Evolutionary conservation across 192 early-diverging fungal genomes (phyloP).

Genomic region (Backusella westeae): DNA sequence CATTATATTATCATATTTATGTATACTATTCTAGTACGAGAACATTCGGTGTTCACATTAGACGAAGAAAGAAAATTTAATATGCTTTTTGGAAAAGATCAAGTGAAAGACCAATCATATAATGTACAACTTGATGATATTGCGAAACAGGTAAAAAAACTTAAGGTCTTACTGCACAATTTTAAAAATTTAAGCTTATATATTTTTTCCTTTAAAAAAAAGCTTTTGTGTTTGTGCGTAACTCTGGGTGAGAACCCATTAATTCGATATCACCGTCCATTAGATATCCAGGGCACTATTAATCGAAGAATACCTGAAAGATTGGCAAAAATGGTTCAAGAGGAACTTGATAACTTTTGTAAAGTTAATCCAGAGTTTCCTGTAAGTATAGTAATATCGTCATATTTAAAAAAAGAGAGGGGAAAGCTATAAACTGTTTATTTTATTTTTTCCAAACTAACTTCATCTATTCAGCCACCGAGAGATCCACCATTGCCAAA

Average conservation of each 20-base stretch:
- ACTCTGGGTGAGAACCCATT: constrained; percentile 89
- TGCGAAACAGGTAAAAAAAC: constrained; percentile 51
- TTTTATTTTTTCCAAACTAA: neutral
- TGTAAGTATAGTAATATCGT: constrained; percentile 27
- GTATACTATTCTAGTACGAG: constrained; percentile 20
- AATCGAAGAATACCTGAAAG: constrained; percentile 63
- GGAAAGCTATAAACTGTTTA: neutral
- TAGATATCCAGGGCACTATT: constrained; percentile 65
- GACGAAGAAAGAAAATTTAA: constrained; percentile 27
- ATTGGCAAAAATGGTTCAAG: constrained; percentile 79
- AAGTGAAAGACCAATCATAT: constrained; percentile 21
- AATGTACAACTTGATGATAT: constrained; percentile 47
- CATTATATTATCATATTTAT: neutral
- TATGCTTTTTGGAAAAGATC: constrained; percentile 19
- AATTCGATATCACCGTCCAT: constrained; percentile 86
- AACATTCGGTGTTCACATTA: constrained; percentile 31
- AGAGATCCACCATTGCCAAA: constrained; percentile 52
- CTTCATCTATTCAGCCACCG: constrained; percentile 29
- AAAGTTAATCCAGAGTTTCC: constrained; percentile 65
- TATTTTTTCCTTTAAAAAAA: constrained; percentile 3
- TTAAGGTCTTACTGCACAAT: neutral
- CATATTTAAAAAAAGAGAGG: neutral
- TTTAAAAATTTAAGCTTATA: neutral
- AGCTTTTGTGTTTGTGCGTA: constrained; percentile 85
- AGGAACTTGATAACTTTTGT: constrained; percentile 80